Conservation (phyloP, 495 filamentous ascomycete genomes). For the Haplographium delicatum region DNA sequence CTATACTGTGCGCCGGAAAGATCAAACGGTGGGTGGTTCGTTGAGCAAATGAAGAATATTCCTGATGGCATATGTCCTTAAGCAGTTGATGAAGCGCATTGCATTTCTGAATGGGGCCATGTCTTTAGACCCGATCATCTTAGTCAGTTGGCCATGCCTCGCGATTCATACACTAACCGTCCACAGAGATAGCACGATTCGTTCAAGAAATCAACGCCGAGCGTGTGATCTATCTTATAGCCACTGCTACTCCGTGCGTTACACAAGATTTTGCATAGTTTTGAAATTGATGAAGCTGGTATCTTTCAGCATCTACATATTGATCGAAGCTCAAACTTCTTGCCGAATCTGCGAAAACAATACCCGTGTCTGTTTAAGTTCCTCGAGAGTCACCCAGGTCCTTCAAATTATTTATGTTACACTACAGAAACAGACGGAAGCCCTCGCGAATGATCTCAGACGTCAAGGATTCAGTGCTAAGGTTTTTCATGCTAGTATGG, state of each 20-base stretch:
- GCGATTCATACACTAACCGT: background rate
- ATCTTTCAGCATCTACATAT: constrained; percentile 54
- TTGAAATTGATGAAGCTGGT: constrained; percentile 43
- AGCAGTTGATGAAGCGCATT: constrained; percentile 56
- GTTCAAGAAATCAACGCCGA: constrained; percentile 50
- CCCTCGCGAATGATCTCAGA: constrained; percentile 32
- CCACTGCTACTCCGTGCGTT: constrained; percentile 52
- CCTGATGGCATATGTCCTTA: constrained; percentile 49
- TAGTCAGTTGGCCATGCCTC: constrained; percentile 24
- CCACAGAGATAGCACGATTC: constrained; percentile 46
- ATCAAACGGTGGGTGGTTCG: constrained; percentile 53
- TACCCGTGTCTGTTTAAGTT: constrained; percentile 41
- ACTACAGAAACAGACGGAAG: constrained; percentile 44
- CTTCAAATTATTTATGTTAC: constrained; percentile 55
- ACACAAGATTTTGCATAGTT: constrained; percentile 43
- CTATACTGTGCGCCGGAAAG: constrained; percentile 55
- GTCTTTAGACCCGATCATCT: constrained; percentile 56
- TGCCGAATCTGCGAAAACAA: constrained; percentile 37
- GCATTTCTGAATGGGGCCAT: constrained; percentile 58
- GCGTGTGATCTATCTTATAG: constrained; percentile 45
- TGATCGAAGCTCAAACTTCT: constrained; percentile 48
- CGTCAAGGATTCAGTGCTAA: constrained; percentile 34
- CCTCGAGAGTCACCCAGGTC: constrained; percentile 40
- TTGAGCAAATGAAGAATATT: constrained; percentile 45
- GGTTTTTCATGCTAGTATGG: constrained; percentile 51